Base-by-base conservation (phyloP, 352 stramenopile genomes). In the Phytophthora idaei region DNA sequence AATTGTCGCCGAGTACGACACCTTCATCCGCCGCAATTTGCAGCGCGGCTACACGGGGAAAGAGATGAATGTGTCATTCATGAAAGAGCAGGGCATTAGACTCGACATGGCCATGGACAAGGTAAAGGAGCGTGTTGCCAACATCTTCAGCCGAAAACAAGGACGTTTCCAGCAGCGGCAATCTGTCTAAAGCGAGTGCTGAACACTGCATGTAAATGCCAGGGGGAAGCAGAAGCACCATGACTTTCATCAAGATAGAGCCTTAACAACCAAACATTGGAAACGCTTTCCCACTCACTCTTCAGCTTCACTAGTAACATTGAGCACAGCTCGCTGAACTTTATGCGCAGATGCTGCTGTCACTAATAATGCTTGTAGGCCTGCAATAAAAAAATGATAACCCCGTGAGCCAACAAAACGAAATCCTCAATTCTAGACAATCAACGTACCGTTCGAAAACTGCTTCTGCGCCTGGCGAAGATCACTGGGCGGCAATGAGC, bases 1-100 rank as follows among this genome's bases (percentile, higher is more conserved):
- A 37, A 94, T 95, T 70, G 92, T 97, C 36, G 77, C 85, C n/a
- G 85, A 97, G 79, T 97, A 97, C 67, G 90, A 97, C 71, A 96
- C 89, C 57, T 97, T 96, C 70, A 95, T 97, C 67, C 80, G 86
- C 31, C 85, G 90, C 53, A 97, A 97, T 65, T 66, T 97, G 50
- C 75, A 94, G 71, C 86, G 90, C 45, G 90, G 90, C 0, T 96
- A 97, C 76, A 89, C 89, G 17, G 90, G 90, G 58, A 97, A 96
- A 67, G 90, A 97, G 32, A 96, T 97, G 87, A 97, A 97, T 47
- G 87, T 96, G 52, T 77, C 84, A 45, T 90, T 90, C 70, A 80
- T 96, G 52, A 90, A 94, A 57, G 87, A 95, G 64, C 77, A 91
- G 47, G 81, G 74, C 55, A 95, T 95, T 71, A 92, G 94, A 67